phyloP scores from a whole-genome alignment of 2,329 filamentous ascomycete genomes.

The Plectosphaerella sp. region DNA sequence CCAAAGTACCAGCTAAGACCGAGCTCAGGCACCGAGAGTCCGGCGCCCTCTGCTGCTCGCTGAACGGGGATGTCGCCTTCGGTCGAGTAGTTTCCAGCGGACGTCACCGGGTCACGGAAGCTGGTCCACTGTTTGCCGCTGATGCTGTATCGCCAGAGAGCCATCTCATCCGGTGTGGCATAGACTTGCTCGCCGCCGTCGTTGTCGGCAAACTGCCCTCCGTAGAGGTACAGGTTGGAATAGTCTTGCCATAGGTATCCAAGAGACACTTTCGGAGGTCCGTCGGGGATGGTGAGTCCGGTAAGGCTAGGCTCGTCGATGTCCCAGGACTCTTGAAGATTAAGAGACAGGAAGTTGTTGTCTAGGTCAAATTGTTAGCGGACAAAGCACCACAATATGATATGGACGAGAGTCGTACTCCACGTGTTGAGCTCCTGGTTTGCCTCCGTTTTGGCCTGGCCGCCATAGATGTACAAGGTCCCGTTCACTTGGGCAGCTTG shows the following conservation, averaged over 20 bases:
- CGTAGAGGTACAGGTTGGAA: constrained; percentile 67
- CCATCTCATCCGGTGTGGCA: constrained; percentile 51
- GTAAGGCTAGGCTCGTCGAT: constrained; percentile 57
- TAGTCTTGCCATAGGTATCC: constrained; percentile 75
- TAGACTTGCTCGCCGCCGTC: constrained; percentile 30
- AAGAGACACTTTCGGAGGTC: constrained; percentile 66
- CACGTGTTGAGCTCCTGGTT: constrained; percentile 61
- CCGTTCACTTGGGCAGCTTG: constrained; percentile 65
- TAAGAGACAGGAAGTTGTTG: constrained; percentile 68
- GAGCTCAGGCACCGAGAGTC: constrained; percentile 63
- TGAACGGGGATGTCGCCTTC: constrained; percentile 53
- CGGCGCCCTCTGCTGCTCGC: constrained; percentile 69
- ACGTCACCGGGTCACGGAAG: constrained; percentile 56
- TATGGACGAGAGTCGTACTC: constrained; percentile 45
- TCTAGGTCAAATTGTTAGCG: constrained; percentile 32
- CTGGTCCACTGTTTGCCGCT: constrained; percentile 56
- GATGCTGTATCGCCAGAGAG: constrained; percentile 69
- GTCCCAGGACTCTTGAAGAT: constrained; percentile 70
- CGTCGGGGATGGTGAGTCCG: constrained; percentile 60
- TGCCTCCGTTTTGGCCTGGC: constrained; percentile 53
- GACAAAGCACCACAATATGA: not conserved
- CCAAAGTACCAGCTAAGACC: constrained; percentile 76
- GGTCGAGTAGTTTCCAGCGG: constrained; percentile 58
- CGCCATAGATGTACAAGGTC: constrained; percentile 73
- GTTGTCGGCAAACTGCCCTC: constrained; percentile 66